Conservation (phyloP, 495 filamentous ascomycete species). For the Hypoxylon lenormandii region DNA sequence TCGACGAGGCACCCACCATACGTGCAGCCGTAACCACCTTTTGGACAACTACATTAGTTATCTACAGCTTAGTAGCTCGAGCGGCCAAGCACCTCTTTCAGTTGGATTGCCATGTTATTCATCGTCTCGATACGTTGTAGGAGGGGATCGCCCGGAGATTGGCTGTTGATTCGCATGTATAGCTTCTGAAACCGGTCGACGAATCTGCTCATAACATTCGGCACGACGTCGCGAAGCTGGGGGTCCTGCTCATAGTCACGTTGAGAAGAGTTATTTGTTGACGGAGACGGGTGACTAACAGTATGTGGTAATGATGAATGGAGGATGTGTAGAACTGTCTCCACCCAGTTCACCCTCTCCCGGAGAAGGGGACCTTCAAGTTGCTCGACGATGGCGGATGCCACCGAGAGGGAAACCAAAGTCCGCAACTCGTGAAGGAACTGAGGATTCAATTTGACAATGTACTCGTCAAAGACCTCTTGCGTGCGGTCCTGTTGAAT, state of each 20-base stretch:
- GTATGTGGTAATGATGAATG: conserved; percentile 56
- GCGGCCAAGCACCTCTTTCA: conserved; percentile 22
- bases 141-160: conserved; percentile 68
- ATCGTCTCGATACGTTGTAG: conserved; percentile 41
- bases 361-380: conserved; percentile 70
- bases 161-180: conserved; percentile 74
- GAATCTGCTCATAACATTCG: conserved; percentile 78
- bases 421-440: conserved; percentile 78
- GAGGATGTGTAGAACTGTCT: conserved; percentile 71
- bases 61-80: conserved; percentile 15
- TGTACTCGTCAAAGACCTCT: conserved; percentile 83
- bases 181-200: conserved; percentile 76
- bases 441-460: conserved; percentile 76
- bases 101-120: conserved; percentile 42
- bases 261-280: conserved; percentile 34
- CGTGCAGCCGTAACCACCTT: neutral
- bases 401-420: conserved; percentile 83
- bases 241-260: conserved; percentile 67
- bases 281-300: conserved; percentile 55
- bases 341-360: conserved; percentile 82
- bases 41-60: neutral
- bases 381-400: conserved; percentile 79
- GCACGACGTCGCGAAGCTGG: conserved; percentile 78
- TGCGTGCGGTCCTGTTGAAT: conserved; percentile 80
- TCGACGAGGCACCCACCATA: neutral